Evolutionary conservation across 768 basidiomycete genomes (phyloP), one percentile per base, ranked within the genome.

Genomic region (Tulasnella sp.): DNA sequence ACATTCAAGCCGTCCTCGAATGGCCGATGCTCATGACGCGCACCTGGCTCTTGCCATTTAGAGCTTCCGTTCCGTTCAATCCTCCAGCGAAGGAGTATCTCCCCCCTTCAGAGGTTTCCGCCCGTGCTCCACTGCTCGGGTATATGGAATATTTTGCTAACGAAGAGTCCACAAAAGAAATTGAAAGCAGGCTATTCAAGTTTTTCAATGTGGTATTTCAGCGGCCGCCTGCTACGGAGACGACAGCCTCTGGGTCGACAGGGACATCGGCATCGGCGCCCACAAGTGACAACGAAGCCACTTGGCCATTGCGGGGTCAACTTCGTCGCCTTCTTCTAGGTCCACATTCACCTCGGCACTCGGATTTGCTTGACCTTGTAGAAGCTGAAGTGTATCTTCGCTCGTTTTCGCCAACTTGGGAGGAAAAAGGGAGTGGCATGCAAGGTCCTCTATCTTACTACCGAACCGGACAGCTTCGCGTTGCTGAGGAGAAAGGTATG

Each of bases 361-460:
- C 44, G 26, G 35, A 44, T 23, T 44, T 75, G 16, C 20, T 55
- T 29, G 40, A 35, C 37, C 40, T 29, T 37, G n/a, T 74, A 5
- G 92, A 93, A 81, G 83, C 89, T 23, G 82, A 86, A 29, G 88
- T 88, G 79, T 90, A 92, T 80, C 32, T 86, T 20, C 82, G 85
- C 5, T 83, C 87, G 77, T 86, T 89, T 26, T 42, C 71, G 29
- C 37, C 71, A 26, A 73, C 71, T 13, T 42, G 46, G 46, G 71
- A 73, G 37, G 80, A 83, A 35, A 85, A 86, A 23, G 61, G 61
- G 26, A 67, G 61, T 11, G 88, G 88, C 32, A 89, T 94, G 89
- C 85, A 86, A 26, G 92, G 91, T 2, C 91, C 93, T 3, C 83
- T 93, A n/a, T 92, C 91, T 78, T 94, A 92, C 82, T 94, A 93